These are phyloP conservation scores for Suhomyces ambrosiae DNA, from an alignment of 1,139 yeast species.

Conservation along the genomic window DNA sequence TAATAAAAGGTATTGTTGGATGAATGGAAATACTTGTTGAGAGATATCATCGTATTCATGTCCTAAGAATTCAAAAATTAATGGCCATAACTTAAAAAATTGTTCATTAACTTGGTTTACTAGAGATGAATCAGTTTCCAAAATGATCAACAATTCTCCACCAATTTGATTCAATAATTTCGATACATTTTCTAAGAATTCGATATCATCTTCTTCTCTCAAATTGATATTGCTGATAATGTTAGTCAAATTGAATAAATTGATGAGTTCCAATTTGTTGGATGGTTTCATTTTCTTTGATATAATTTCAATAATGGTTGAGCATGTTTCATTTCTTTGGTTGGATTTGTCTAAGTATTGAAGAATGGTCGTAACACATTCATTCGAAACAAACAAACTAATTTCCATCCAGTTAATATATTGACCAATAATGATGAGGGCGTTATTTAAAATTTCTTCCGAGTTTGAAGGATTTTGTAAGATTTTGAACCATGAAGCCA, in stretches of 20 bases:
- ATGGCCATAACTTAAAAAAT: slow-evolving; percentile 61
- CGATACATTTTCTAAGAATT: slow-evolving; percentile 76
- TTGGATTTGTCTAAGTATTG: slow-evolving; percentile 53
- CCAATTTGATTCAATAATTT: slow-evolving; percentile 76
- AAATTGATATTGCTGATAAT: slow-evolving; percentile 46
- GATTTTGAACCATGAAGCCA: slow-evolving; percentile 68
- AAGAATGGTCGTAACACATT: slow-evolving; percentile 63
- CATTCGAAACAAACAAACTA: slow-evolving; percentile 68
- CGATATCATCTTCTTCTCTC: slow-evolving; percentile 53
- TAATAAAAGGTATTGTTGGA: slow-evolving; percentile 70
- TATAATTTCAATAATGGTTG: slow-evolving; percentile 76
- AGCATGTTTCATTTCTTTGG: slow-evolving; percentile 63
- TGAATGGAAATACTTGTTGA: slow-evolving; percentile 76
- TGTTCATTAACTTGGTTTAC: slow-evolving; percentile 41
- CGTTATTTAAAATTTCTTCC: slow-evolving; percentile 55
- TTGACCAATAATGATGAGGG: slow-evolving; percentile 74
- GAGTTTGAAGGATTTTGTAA: slow-evolving; percentile 38
- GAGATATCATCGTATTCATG: slow-evolving; percentile 91
- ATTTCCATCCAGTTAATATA: slow-evolving; percentile 97
- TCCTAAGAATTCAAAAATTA: slow-evolving; percentile 66
- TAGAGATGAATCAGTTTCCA: slow-evolving; percentile 52
- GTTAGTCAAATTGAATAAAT: slow-evolving; percentile 64
- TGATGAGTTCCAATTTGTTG: slow-evolving; percentile 79
- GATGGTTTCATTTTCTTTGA: slow-evolving; percentile 89
- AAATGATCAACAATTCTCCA: slow-evolving; percentile 65